Conservation (phyloP, 345 rosid species). For the Syzygium oleosum region DNA sequence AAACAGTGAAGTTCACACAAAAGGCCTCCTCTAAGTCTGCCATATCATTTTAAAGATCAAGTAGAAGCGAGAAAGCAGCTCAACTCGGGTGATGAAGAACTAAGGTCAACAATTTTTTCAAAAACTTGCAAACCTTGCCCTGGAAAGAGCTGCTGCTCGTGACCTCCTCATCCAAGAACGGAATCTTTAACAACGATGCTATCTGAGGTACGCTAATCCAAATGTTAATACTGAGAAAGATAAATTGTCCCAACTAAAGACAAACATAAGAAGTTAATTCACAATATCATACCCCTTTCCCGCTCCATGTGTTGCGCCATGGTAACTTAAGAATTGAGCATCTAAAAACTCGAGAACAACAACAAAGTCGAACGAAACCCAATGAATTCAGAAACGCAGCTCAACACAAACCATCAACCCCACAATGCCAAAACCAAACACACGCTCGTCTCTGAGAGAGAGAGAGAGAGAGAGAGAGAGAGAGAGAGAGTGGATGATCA, state of each 20-base stretch:
- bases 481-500: neutral
- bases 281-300: constrained; percentile 65
- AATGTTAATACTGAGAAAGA: neutral
- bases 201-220: constrained; percentile 16
- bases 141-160: constrained; percentile 54
- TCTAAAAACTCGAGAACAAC: constrained; percentile 13
- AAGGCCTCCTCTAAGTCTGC: neutral
- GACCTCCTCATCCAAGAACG: constrained; percentile 67
- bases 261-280: constrained; percentile 12
- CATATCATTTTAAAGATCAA: neutral
- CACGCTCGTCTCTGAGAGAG: fast-evolving
- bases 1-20: neutral
- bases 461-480: neutral
- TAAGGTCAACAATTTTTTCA: neutral
- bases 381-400: neutral
- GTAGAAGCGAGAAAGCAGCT: neutral
- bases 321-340: constrained; percentile 72
- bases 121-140: constrained; percentile 35
- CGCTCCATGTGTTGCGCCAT: constrained; percentile 62
- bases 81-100: neutral
- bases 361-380: neutral
- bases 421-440: neutral
- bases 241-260: neutral
- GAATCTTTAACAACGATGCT: constrained; percentile 78
- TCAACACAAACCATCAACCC: neutral